Percentiles rank a stretch among this genome's conserved stretches.
These are phyloP conservation scores for Colletotrichum endophyticum DNA, from an alignment of 2,329 filamentous ascomycete species.

Conservation along the genomic window DNA sequence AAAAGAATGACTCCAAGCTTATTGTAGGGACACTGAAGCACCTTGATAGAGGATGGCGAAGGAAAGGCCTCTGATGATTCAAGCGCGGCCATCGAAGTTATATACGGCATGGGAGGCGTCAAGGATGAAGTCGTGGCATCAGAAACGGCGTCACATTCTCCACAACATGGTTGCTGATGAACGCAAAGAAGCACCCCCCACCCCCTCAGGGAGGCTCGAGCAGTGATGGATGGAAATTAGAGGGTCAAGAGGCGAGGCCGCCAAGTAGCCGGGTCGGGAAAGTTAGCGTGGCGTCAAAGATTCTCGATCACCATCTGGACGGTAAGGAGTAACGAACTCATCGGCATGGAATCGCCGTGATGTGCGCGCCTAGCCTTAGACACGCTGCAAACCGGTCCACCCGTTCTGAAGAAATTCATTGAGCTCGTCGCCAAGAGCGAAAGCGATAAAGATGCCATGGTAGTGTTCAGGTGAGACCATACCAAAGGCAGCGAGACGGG, in stretches of 20 bases:
- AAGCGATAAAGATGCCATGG: background rate
- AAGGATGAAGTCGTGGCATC: background rate
- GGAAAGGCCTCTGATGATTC: background rate
- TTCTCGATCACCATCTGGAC: background rate
- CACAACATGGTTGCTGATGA: background rate
- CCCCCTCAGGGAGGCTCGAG: background rate
- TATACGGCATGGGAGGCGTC: slow-evolving; percentile 1
- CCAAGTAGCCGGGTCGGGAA: background rate
- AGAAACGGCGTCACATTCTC: slow-evolving; percentile 1
- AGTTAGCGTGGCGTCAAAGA: background rate
- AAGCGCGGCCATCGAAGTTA: background rate
- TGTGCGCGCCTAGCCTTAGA: background rate
- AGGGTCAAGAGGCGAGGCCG: background rate
- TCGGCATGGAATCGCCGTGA: background rate
- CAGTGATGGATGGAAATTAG: slow-evolving; percentile 1
- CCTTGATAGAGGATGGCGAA: background rate
- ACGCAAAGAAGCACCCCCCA: background rate
- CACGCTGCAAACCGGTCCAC: background rate
- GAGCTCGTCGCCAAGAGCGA: background rate
- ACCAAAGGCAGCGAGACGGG: slow-evolving; percentile 11
- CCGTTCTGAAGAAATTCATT: background rate
- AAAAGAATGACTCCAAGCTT: background rate
- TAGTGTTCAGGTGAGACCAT: background rate
- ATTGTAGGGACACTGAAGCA: background rate
- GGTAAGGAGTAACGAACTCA: background rate